phyloP scores from a whole-genome alignment of 192 early-diverging fungal genomes.

The Diversispora epigaea region DNA sequence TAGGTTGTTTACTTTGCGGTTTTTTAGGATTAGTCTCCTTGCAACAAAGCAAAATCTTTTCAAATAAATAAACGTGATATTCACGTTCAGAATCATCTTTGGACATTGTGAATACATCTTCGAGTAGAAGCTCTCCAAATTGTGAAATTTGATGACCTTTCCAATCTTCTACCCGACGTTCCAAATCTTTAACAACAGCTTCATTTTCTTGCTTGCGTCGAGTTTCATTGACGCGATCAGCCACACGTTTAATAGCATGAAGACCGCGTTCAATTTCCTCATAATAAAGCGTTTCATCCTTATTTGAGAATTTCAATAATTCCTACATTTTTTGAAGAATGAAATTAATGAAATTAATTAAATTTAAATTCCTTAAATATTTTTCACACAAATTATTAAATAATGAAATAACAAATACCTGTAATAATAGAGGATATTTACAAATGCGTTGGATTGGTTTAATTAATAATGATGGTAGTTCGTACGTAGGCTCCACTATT shows the following conservation, averaged over 20 bases:
- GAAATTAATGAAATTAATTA: slow-evolving; percentile 49
- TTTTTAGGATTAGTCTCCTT: slow-evolving; percentile 71
- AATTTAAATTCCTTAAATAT: slow-evolving; percentile 23
- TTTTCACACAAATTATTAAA: slow-evolving; percentile 35
- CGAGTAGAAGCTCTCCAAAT: slow-evolving; percentile 81
- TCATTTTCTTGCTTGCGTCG: slow-evolving; percentile 88
- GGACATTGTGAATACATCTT: slow-evolving; percentile 84
- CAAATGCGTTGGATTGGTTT: slow-evolving; percentile 98
- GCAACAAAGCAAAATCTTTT: slow-evolving; percentile 89
- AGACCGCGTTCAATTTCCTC: slow-evolving; percentile 72
- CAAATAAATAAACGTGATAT: slow-evolving; percentile 89
- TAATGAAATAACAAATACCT: slow-evolving; percentile 45
- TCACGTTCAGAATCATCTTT: slow-evolving; percentile 78
- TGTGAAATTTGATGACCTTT: slow-evolving; percentile 74
- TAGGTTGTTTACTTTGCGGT: slow-evolving; percentile 31
- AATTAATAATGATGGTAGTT: slow-evolving; percentile 89
- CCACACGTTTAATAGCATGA: slow-evolving; percentile 78
- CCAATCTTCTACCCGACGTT: slow-evolving; percentile 88
- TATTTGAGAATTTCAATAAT: slow-evolving; percentile 31
- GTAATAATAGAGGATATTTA: slow-evolving; percentile 92
- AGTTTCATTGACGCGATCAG: slow-evolving; percentile 88
- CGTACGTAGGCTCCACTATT: slow-evolving; percentile 81
- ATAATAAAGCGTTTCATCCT: slow-evolving; percentile 53
- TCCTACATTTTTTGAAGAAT: neutral
- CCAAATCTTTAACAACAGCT: slow-evolving; percentile 73